Conservation (phyloP, 371 early-diverging fungal genomes). For the Zychaea mexicana region DNA sequence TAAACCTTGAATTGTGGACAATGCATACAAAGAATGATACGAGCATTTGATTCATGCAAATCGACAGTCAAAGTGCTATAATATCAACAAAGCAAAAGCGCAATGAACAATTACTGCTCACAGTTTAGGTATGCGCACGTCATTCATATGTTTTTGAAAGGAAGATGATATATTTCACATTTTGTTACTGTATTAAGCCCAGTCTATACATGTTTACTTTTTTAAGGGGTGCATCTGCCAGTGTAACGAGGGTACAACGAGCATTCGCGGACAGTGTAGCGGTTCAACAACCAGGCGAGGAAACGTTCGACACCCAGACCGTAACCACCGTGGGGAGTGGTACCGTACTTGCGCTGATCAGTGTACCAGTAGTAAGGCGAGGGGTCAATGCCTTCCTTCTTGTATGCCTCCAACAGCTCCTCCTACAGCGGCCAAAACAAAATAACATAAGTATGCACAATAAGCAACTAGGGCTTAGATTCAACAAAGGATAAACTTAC, state of each 20-base stretch:
- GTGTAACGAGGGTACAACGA: conserved; percentile 97
- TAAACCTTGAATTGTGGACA: too few relatives aligned
- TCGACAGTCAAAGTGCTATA: too few relatives aligned
- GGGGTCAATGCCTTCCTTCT: conserved; percentile 96
- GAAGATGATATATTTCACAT: not conserved
- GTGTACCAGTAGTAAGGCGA: conserved; percentile 99
- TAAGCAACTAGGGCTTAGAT: not conserved
- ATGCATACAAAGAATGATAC: too few relatives aligned
- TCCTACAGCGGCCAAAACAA: conserved; percentile 40
- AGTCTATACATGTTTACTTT: not conserved
- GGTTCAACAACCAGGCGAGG: conserved; percentile 96
- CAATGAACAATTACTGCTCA: too few relatives aligned
- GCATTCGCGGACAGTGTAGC: conserved; percentile 92
- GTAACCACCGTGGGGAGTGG: conserved; percentile 98
- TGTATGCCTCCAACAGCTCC: conserved; percentile 94
- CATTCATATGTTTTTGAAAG: not conserved
- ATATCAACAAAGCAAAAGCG: too few relatives aligned
- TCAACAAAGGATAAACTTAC: conserved; percentile 27
- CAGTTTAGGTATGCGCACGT: too few relatives aligned
- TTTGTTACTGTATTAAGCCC: not conserved
- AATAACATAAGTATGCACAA: not conserved
- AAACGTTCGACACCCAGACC: conserved; percentile 99
- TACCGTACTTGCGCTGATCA: conserved; percentile 99
- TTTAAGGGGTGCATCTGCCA: conserved; percentile 87
- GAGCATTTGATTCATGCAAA: too few relatives aligned